Base-by-base conservation (phyloP, 2,329 filamentous ascomycete species). In the Penicillium psychrosexuale region DNA sequence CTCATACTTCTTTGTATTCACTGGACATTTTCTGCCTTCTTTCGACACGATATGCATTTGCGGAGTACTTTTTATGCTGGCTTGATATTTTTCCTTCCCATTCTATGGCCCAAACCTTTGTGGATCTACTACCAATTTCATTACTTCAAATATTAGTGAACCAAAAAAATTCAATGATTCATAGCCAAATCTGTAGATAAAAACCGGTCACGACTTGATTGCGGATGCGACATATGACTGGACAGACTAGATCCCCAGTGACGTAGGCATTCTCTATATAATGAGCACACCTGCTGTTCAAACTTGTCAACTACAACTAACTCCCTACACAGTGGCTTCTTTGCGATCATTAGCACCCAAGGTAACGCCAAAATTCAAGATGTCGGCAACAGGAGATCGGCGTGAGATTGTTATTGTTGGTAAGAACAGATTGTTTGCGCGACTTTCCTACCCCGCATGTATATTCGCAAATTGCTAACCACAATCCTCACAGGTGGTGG, bases 401-500 rank as follows among this genome's bases (percentile, higher is more conserved):
- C 69, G 72, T 51, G 69, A 75, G 37, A 76, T 76, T 55, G 66
- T 75, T n/a, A 66, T 76, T 39, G 59, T 76, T 51, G 74, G 74
- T 76, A 67, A 58, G 66, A 22, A 44, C 22, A 51, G 12, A n/a
- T 31, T 33, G 17, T 36, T 39, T 28, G 52, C 53, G 43, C 53
- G 43, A 45, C 39, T 46, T 22, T 12, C 22, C 24, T 62, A 62
- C 67, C 68, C 68, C 66, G 63, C 64, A 58, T 53, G 28, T 34
- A 22, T 31, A 33, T n/a, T 38, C 42, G 42, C 27, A 52, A 51
- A 30, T 50, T 31, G 47, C 43, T 57, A 30, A 59, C 27, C 38
- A 37, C 58, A 65, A 44, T 65, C 56, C 48, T 37, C 8, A 52
- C 30, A 91, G 91, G 93, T 63, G 93, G 91, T 63, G 93, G 93